Evolutionary conservation across 2,329 filamentous ascomycete genomes (phyloP).

Genomic region (Fusarium sp.): DNA sequence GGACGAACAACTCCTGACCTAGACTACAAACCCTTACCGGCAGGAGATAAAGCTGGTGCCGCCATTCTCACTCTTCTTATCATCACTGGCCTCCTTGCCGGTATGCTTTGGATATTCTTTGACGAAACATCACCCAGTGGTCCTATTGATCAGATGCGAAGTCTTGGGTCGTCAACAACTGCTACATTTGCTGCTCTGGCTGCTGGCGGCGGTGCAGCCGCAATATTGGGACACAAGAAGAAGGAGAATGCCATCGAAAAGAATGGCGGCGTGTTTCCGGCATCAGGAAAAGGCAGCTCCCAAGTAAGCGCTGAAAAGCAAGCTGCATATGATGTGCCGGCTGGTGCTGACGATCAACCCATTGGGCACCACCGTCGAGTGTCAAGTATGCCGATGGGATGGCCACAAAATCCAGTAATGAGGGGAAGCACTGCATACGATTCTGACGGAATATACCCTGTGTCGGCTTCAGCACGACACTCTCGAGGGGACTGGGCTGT

Average conservation of each 20-base stretch:
- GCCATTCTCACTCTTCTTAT: conserved; percentile 72
- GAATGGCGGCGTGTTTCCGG: conserved; percentile 10
- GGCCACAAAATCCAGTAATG: conserved; percentile 52
- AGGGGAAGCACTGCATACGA: conserved; percentile 42
- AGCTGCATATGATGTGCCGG: conserved; percentile 16
- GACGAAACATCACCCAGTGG: conserved; percentile 60
- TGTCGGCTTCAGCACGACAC: conserved; percentile 25
- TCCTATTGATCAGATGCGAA: conserved; percentile 50
- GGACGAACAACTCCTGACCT: conserved; percentile 53
- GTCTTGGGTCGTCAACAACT: conserved; percentile 39
- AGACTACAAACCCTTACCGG: conserved; percentile 55
- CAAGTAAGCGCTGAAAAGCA: conserved; percentile 39
- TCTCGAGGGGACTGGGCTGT: conserved; percentile 33
- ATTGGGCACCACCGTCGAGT: conserved; percentile 42
- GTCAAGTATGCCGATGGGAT: conserved; percentile 56
- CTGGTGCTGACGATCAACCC: conserved; percentile 41
- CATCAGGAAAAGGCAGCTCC: conserved; percentile 39
- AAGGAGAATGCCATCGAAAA: conserved; percentile 45
- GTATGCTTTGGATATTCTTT: conserved; percentile 62
- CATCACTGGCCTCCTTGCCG: conserved; percentile 66
- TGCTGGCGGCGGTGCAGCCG: conserved; percentile 41
- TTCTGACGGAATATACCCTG: conserved; percentile 33
- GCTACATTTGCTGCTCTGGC: conserved; percentile 41
- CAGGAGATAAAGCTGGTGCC: conserved; percentile 76
- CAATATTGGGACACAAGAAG: conserved; percentile 38